These are phyloP conservation scores for Enteropsectra breve DNA, from an alignment of 371 early-diverging fungal genomes.

Conservation along the genomic window DNA sequence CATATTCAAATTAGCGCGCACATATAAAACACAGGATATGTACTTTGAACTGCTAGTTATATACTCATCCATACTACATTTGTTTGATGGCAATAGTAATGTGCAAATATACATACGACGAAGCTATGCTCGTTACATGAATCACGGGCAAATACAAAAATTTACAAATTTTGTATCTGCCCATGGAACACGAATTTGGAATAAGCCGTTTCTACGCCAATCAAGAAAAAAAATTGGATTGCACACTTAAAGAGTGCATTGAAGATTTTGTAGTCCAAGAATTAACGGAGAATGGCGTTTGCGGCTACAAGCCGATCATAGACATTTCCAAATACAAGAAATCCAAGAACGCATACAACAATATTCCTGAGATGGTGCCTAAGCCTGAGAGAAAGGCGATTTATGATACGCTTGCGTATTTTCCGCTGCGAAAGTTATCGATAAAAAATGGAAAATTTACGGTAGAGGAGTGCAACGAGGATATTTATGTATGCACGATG, in stretches of 20 bases:
- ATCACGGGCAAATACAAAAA: no score
- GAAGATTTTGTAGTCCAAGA: slow-evolving; percentile 58
- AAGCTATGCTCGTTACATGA: no score
- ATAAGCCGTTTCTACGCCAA: no score
- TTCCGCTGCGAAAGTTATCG: slow-evolving; percentile 49
- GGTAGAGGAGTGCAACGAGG: slow-evolving; percentile 2
- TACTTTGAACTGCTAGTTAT: no score
- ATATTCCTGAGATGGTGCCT: background rate
- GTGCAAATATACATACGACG: no score
- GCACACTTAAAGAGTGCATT: slow-evolving; percentile 1
- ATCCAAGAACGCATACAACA: background rate
- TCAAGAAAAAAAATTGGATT: slow-evolving; percentile 73
- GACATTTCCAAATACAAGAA: slow-evolving; percentile 20
- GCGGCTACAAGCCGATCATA: slow-evolving; percentile 14
- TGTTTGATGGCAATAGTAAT: no score
- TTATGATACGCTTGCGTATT: slow-evolving; percentile 37
- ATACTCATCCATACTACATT: no score
- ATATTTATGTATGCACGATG: slow-evolving; percentile 42
- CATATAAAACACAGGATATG: no score
- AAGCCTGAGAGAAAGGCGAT: slow-evolving; percentile 49
- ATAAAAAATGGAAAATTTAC: slow-evolving; percentile 29
- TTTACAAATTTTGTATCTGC: no score
- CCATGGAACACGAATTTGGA: no score
- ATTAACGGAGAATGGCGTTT: slow-evolving; percentile 8
- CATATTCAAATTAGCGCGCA: no score